These are phyloP conservation scores for Pseudoneurospora amorphoporcata DNA, from an alignment of 495 filamentous ascomycete species.

Conservation along the genomic window DNA sequence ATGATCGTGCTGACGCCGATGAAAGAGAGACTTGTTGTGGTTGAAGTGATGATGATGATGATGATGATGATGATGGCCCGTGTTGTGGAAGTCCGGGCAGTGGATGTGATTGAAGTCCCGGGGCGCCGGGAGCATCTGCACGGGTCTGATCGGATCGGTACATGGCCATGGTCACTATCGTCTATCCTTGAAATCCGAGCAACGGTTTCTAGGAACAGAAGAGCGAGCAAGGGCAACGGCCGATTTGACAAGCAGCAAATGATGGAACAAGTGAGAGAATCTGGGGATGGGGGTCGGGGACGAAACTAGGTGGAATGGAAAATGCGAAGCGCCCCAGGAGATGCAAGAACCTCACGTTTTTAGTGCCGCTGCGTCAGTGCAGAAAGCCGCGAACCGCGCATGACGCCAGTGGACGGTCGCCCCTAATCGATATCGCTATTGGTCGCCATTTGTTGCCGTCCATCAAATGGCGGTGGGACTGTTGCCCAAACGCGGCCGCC, in stretches of 20 bases:
- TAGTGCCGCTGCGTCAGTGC: not conserved
- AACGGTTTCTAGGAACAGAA: not conserved
- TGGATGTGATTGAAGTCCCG: conserved; percentile 6
- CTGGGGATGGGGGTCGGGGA: not conserved
- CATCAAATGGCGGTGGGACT: not conserved
- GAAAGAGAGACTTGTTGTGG: not conserved
- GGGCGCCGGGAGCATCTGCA: conserved; percentile 19
- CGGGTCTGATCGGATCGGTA: conserved; percentile 18
- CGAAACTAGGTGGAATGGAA: not conserved
- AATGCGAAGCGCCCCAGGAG: not conserved
- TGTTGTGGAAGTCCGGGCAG: conserved; percentile 2
- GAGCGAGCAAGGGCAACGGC: not conserved
- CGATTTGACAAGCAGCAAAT: not conserved
- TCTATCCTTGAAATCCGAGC: not conserved
- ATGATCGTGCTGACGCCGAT: not conserved
- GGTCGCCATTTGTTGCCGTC: not conserved
- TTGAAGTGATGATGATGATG: not conserved
- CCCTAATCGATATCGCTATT: not conserved
- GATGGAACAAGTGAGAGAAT: not conserved
- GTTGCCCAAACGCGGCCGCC: not conserved
- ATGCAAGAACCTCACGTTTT: not conserved
- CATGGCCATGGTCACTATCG: conserved; percentile 11
- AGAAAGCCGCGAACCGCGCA: not conserved
- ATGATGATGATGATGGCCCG: not conserved
- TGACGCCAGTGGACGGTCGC: not conserved